Evolutionary conservation across 768 basidiomycete species (phyloP), one percentile per base, ranked within the genome.

Genomic region (Phanerochaete carnosa): DNA sequence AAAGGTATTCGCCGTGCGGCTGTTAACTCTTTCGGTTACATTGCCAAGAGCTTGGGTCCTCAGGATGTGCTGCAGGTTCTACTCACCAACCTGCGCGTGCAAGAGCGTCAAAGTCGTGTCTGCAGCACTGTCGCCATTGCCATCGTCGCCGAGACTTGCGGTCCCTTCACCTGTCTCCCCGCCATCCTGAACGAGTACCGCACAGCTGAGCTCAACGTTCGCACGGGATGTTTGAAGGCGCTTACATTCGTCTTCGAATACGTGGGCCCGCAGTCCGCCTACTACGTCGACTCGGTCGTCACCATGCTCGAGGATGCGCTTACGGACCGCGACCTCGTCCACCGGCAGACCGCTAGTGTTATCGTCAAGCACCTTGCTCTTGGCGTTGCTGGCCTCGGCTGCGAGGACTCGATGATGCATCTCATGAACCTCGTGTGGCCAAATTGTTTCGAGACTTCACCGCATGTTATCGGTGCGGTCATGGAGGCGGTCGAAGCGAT

Each of bases 241-340:
- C 81, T 99, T 22, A 95, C 97, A 0, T 99, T 98, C 81, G 93
- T 99, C 57, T 99, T 98, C 71, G 97, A 98, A 81, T 99, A 99
- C 69, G 95, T 98, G 65, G 97, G 97, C 1, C 92, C 87, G 51
- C 97, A 92, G 77, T 98, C 95, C 55, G 95, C 87, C 16, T 97
- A 96, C 77, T 99, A 98, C 72, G 90, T 89, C 69, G 94, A 98
- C 75, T 97, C 95, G 0, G 95, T 98, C 37, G 92, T 98, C 57
- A 96, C 95, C 15, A 94, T 98, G 86, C 86, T 99, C 35, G 97
- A 99, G 75, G 97, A 99, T 66, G 97, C 97, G 6, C 82, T 98
- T 45, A 98, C 97, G 28, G 97, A 99, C 72, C 90, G 97, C 58
- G 97, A 99, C 71, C 89, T 97, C 57, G 97, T 99, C 28, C 97